phyloP scores from a whole-genome alignment of 495 filamentous ascomycete species.

The Aspergillus conjunctus region DNA sequence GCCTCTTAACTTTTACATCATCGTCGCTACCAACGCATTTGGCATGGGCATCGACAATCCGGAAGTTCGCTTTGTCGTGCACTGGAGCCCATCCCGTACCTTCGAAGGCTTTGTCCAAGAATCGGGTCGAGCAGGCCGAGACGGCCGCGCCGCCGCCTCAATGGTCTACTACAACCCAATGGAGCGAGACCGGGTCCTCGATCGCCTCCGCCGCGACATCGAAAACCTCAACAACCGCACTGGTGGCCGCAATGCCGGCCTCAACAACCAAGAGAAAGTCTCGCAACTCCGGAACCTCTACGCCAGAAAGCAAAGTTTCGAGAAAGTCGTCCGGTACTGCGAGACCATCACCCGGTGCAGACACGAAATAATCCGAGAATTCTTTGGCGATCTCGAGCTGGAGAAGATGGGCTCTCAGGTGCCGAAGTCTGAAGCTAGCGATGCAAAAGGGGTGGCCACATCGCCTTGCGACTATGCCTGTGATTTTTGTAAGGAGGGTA shows the following conservation, averaged over 20 bases:
- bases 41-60: slow-evolving; percentile 98
- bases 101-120: slow-evolving; percentile 98
- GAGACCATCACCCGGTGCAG: slow-evolving; percentile 73
- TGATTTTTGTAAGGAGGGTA: slow-evolving; percentile 82
- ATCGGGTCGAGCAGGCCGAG: slow-evolving; percentile 86
- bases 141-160: slow-evolving; percentile 82
- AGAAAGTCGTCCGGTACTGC: slow-evolving; percentile 74
- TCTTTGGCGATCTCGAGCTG: slow-evolving; percentile 71
- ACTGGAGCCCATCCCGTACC: slow-evolving; percentile 88
- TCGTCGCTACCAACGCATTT: slow-evolving; percentile 93
- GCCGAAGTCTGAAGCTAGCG: slow-evolving; percentile 20
- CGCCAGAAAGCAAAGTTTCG: slow-evolving; percentile 48
- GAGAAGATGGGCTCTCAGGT: slow-evolving; percentile 45
- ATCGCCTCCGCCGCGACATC: slow-evolving; percentile 44
- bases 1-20: slow-evolving; percentile 72
- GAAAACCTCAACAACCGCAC: slow-evolving; percentile 41
- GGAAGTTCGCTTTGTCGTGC: slow-evolving; percentile 88
- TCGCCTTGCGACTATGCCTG: slow-evolving; percentile 80
- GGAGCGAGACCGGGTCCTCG: slow-evolving; percentile 75
- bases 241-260: slow-evolving; percentile 23
- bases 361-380: slow-evolving; percentile 73
- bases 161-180: slow-evolving; percentile 87
- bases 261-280: slow-evolving; percentile 23
- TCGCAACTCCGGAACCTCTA: slow-evolving; percentile 38
- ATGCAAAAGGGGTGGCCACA: slow-evolving; percentile 10